Base-by-base conservation (phyloP, 2,329 filamentous ascomycete genomes). In the Aspergillus sp. region DNA sequence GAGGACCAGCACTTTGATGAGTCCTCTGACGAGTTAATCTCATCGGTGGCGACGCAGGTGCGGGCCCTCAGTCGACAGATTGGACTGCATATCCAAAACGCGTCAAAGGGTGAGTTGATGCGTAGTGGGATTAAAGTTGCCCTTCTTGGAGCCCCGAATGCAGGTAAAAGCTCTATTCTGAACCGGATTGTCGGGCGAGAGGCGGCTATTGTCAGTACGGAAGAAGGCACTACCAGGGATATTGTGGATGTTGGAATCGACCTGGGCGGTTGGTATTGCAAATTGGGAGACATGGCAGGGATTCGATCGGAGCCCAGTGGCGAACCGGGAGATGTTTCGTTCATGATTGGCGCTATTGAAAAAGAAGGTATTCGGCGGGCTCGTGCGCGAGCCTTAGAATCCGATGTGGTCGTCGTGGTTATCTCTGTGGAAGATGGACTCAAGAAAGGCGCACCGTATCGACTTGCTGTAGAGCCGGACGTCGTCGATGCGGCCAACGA, bases 1-100 rank as follows among this genome's bases (percentile, higher is more conserved):
- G 95, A 99, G 72, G 95, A 98, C 68, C 93, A 99, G 75, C 90
- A 98, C 76, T 96, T 99, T 68, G 93, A 98, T 65, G 92, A 96
- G 74, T 88, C 90, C 3, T 89, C 91, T 0, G 77, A 81, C 0
- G 83, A 89, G 55, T 80, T 98, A 20, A 81, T 96, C 44, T 72
- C 70, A 0, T 91, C 87, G 48, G 90, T 97, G 30, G 83, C 85
- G 1, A 64, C 63, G 0, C 86, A 92, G 68, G 84, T 96, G 2
- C 69, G 73, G 1, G 72, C 68, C 0, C 83, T 98, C 55, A 78
- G 86, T 54, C 69, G 72, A 30, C 81, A 87, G 56, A 87, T 98
- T 58, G 77, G 79, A 13, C 73, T 85, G 32, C 90, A 96, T 74
- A 85, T 91, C 62, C 76, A 82, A 51, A 96, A 93, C 58, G 89